Evolutionary conservation across 306 rosid species (phyloP).

Genomic region (Castanospermum australe): DNA sequence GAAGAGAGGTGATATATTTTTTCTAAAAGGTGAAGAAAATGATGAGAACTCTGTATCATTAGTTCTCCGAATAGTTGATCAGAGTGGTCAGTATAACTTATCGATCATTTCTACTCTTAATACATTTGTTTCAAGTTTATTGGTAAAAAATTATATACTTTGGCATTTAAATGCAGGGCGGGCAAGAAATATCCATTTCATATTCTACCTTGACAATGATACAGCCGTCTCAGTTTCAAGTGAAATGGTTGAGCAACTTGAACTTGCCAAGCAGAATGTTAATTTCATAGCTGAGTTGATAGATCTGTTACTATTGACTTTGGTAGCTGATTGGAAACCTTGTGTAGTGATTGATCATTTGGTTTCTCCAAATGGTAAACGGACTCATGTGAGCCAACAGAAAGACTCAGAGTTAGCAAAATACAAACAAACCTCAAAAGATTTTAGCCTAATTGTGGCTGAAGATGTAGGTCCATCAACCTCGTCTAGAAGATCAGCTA

Average conservation of each 20-base stretch:
- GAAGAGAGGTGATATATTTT: conserved; percentile 28
- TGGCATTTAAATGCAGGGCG: conserved; percentile 7
- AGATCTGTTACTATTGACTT: conserved; percentile 15
- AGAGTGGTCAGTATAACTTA: conserved; percentile 6
- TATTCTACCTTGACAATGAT: conserved; percentile 23
- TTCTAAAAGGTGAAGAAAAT: conserved; percentile 26
- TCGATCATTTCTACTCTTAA: background rate
- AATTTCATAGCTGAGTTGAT: conserved; percentile 29
- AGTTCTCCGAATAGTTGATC: conserved; percentile 28
- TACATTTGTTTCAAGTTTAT: background rate
- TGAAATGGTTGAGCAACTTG: conserved; percentile 32
- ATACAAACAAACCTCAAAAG: background rate
- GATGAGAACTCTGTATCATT: conserved; percentile 34
- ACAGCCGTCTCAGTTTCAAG: conserved; percentile 29
- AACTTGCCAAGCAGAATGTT: conserved; percentile 24
- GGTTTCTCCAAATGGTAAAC: background rate
- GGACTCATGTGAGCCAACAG: background rate
- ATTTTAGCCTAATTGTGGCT: background rate
- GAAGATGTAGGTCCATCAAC: background rate
- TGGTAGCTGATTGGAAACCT: conserved; percentile 26
- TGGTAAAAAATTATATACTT: background rate
- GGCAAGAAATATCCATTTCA: conserved; percentile 25
- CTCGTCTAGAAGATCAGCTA: background rate
- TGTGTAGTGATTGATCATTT: conserved; percentile 14
- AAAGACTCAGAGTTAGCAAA: conserved; percentile 3